phyloP scores from a whole-genome alignment of 371 early-diverging fungal genomes.

The Choanephora cucurbitarum region DNA sequence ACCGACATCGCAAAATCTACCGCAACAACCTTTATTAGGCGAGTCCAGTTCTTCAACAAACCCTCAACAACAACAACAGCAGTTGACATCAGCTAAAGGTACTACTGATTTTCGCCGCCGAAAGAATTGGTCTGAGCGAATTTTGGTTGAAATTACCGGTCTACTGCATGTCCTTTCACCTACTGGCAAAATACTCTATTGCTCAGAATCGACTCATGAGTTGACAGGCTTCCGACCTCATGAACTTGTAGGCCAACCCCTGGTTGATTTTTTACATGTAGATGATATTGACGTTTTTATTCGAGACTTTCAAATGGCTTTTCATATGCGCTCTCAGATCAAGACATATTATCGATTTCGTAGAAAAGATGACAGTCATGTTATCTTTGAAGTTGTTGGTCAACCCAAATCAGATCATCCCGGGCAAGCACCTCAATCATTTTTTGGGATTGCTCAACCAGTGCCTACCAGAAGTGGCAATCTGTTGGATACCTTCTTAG shows the following conservation, averaged over 20 bases:
- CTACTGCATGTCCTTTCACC: constrained; percentile 63
- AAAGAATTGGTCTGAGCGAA: constrained; percentile 58
- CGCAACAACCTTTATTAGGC: neutral
- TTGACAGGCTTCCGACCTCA: constrained; percentile 60
- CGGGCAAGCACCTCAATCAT: constrained; percentile 39
- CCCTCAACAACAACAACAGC: neutral
- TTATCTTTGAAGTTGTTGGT: constrained; percentile 53
- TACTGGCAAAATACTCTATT: constrained; percentile 55
- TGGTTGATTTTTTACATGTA: constrained; percentile 62
- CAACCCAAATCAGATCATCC: constrained; percentile 41
- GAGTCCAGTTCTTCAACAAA: constrained; percentile 6
- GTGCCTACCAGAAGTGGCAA: constrained; percentile 51
- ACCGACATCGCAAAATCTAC: neutral
- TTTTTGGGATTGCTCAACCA: constrained; percentile 57
- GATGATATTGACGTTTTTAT: constrained; percentile 60
- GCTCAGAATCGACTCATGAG: constrained; percentile 56
- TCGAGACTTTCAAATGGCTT: constrained; percentile 50
- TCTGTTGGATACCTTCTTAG: constrained; percentile 56
- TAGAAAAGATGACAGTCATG: constrained; percentile 51
- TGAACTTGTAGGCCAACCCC: constrained; percentile 55
- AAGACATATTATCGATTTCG: constrained; percentile 52
- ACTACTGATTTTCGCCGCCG: constrained; percentile 52
- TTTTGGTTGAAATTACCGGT: constrained; percentile 64
- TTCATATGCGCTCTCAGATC: constrained; percentile 43
- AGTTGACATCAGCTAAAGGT: constrained; percentile 5